A percentile compares a stretch with the other conserved stretches of the same genome.
These are phyloP conservation scores for Pythium rhizo-oryzae DNA, from an alignment of 352 stramenopile species.

Conservation along the genomic window DNA sequence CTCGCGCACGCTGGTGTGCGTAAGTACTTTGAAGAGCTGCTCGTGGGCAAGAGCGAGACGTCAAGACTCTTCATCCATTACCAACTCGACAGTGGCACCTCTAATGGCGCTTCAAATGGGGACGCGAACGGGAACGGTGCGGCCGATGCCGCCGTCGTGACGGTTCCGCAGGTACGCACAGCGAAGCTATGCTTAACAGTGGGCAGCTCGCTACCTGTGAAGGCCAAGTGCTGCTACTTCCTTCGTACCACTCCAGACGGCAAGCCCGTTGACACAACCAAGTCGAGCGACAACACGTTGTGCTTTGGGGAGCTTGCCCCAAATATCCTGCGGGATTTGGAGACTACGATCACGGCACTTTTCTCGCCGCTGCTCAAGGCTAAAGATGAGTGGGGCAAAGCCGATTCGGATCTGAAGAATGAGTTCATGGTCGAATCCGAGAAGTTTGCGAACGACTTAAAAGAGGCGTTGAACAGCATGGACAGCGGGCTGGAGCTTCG, in stretches of 20 bases:
- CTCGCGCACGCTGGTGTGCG: constrained; percentile 48
- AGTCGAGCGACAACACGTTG: constrained; percentile 77
- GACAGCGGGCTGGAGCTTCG: constrained; percentile 94
- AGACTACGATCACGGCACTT: constrained; percentile 79
- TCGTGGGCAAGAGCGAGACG: constrained; percentile 62
- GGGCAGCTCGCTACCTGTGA: constrained; percentile 71
- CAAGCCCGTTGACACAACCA: constrained; percentile 73
- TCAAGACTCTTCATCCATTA: constrained; percentile 84
- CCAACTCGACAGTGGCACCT: constrained; percentile 31
- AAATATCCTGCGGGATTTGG: constrained; percentile 81
- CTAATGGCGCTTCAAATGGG: constrained; percentile 11
- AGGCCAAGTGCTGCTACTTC: constrained; percentile 86
- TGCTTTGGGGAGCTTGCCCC: constrained; percentile 86
- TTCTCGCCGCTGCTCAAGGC: constrained; percentile 93
- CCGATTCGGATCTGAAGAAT: constrained; percentile 90
- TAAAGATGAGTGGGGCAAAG: constrained; percentile 96
- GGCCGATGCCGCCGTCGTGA: background rate
- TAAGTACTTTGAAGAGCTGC: constrained; percentile 76
- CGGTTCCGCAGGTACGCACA: constrained; percentile 34
- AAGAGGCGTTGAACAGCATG: constrained; percentile 96
- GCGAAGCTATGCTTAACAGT: constrained; percentile 72
- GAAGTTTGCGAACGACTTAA: constrained; percentile 94
- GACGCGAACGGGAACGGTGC: constrained; percentile 10
- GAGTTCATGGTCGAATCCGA: constrained; percentile 96
- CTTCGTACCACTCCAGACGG: constrained; percentile 66